A percentile compares a stretch with the other conserved stretches of the same genome.
These are phyloP conservation scores for Symbiodinium pilosum DNA, from an alignment of 73 alveolate species.

Conservation along the genomic window DNA sequence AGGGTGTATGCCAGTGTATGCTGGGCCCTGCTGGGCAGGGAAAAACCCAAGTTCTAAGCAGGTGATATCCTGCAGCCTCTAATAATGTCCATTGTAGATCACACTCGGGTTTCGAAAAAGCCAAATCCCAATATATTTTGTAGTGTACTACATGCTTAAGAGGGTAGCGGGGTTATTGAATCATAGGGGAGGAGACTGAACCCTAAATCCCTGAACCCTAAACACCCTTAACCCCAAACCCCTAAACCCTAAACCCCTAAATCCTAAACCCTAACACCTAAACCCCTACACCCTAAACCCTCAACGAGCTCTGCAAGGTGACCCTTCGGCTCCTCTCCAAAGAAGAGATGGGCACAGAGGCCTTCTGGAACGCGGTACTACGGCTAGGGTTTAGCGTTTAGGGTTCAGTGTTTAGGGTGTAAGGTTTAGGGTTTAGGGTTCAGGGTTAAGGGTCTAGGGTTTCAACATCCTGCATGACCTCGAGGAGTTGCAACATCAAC, in stretches of 20 bases:
- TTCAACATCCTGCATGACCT: too few relatives aligned
- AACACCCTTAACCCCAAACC: neutral
- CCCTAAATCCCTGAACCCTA: neutral
- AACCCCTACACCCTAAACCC: neutral
- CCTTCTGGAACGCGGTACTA: neutral
- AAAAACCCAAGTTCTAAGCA: too few relatives aligned
- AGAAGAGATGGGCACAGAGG: neutral
- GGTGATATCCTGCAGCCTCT: too few relatives aligned
- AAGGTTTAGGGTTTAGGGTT: neutral
- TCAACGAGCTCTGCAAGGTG: neutral
- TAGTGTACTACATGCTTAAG: too few relatives aligned
- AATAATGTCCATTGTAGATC: too few relatives aligned
- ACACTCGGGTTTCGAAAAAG: too few relatives aligned
- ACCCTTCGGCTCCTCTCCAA: constrained; percentile 6
- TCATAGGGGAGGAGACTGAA: neutral
- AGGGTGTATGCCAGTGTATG: too few relatives aligned
- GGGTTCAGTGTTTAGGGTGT: neutral
- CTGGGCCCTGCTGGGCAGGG: too few relatives aligned
- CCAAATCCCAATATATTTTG: too few relatives aligned
- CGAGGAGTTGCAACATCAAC: too few relatives aligned
- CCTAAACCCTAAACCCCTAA: neutral
- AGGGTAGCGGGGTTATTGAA: too few relatives aligned
- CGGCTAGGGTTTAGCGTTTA: neutral
- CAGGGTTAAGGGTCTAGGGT: too few relatives aligned
- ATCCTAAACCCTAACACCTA: neutral